Base-by-base conservation (phyloP, 2,329 filamentous ascomycete genomes). In the Ramichloridium luteum region DNA sequence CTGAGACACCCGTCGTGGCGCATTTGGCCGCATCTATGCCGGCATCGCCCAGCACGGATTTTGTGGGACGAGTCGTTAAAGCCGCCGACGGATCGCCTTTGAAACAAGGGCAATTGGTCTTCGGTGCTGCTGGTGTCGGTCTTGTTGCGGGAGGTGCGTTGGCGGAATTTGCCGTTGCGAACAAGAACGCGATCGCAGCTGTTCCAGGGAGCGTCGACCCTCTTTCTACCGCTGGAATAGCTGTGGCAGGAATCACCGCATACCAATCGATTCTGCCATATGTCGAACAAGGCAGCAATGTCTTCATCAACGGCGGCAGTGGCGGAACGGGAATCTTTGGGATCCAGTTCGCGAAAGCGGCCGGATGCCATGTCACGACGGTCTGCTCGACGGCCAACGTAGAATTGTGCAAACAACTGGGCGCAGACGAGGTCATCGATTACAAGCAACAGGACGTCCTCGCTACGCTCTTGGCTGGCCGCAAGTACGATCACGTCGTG, bases 291-390 rank as follows among this genome's bases (percentile, higher is more conserved):
- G 58, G 57, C 6, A 66, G 60, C 40, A 23, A 23, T n/a, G 60
- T 80, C 4, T 74, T 80, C 49, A 66, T 80, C 52, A 78, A 78
- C 40, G 75, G 73, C 9, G 74, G 74, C 1, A 71, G 65, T 3
- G 75, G 76, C 5, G 75, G 75, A 1, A 67, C 63, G 1, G 76
- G 76, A 0, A 61, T 64, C 0, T 76, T 65, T 35, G 67, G 62
- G 0, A 71, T 80, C 31, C 75, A 80, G 48, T 65, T 80, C 28
- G 74, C 74, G 5, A 78, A 77, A 48, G 57, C 59, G 1, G 47
- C 72, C 1, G 74, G 73, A 0, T 74, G 67, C 41, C 58, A 69
- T 42, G 74, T 80, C 13, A 71, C 67, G 1, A 61, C 62, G 2
- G 67, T 64, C 3, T 80, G 75, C 46, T 79, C 74, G 3, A 61